phyloP scores from a whole-genome alignment of 2,329 filamentous ascomycete genomes.

The Clarireedia homoeocarpa region DNA sequence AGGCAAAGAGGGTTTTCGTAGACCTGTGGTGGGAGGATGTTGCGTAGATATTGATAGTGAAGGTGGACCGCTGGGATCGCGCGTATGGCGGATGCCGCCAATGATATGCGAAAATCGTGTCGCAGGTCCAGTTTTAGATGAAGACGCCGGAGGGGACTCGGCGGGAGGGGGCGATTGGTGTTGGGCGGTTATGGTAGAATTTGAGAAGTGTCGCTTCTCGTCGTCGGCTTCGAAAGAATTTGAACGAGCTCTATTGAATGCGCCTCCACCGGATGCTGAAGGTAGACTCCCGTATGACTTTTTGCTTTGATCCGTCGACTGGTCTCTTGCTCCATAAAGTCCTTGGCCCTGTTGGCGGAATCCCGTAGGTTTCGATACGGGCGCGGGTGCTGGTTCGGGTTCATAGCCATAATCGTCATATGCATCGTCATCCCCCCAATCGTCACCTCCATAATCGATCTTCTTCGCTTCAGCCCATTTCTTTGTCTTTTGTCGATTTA shows the following conservation, averaged over 20 bases:
- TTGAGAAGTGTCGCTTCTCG: slow-evolving; percentile 43
- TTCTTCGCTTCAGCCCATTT: slow-evolving; percentile 92
- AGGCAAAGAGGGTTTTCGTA: slow-evolving; percentile 17
- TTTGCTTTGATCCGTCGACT: slow-evolving; percentile 13
- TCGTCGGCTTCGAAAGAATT: slow-evolving; percentile 49
- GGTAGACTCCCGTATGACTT: slow-evolving; percentile 29
- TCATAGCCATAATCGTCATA: slow-evolving; percentile 37
- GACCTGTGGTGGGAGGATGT: slow-evolving; percentile 13
- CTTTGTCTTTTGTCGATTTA: slow-evolving; percentile 81
- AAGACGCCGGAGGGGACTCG: slow-evolving; percentile 4
- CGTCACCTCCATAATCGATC: slow-evolving; percentile 83
- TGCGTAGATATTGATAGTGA: slow-evolving; percentile 22
- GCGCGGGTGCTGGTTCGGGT: slow-evolving; percentile 29
- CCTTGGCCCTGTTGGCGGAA: slow-evolving; percentile 36
- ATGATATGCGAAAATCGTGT: slow-evolving; percentile 27
- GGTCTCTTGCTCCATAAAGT: slow-evolving; percentile 14
- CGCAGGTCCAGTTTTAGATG: slow-evolving; percentile 9
- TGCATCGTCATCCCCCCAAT: slow-evolving; percentile 75
- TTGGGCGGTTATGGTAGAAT: slow-evolving; percentile 16
- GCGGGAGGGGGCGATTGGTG: slow-evolving; percentile 11
- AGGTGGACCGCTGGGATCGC: slow-evolving; percentile 19
- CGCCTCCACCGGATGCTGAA: slow-evolving; percentile 14
- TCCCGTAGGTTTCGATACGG: slow-evolving; percentile 33
- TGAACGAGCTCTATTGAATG: slow-evolving; percentile 19
- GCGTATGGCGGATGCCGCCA: slow-evolving; percentile 11